Percentiles rank a stretch among this genome's conserved stretches.
phyloP scores from a whole-genome alignment of 441 rosid genomes.

The Syzygium malaccense region DNA sequence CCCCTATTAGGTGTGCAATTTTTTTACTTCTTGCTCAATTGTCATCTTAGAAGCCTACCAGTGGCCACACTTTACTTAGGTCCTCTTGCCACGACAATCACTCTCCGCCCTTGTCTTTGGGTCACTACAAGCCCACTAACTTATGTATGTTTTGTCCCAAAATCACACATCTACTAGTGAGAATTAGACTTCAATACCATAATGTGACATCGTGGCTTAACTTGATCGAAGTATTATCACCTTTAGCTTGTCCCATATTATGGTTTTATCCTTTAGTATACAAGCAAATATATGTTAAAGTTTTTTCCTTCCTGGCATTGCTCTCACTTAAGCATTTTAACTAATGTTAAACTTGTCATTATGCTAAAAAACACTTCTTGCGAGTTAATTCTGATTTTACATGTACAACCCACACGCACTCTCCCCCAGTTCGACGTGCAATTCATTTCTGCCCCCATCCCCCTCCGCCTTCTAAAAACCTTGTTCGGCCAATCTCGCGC shows the following conservation, averaged over 20 bases:
- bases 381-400: not conserved
- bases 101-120: not conserved
- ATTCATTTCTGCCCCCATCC: not conserved
- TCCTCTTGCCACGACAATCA: not conserved
- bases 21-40: not conserved
- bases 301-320: not conserved
- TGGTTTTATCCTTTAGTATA: not conserved
- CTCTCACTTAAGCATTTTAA: not conserved
- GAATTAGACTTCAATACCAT: not conserved
- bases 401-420: not conserved
- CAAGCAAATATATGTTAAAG: not conserved
- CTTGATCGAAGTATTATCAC: not conserved
- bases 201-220: not conserved
- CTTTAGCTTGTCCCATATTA: not conserved
- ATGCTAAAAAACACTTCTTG: not conserved
- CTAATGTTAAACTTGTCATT: not conserved
- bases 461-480: not conserved
- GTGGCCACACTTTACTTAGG: not conserved
- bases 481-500: not conserved
- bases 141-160: not conserved
- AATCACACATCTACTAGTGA: not conserved
- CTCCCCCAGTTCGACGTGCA: not conserved
- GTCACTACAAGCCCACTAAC: not conserved
- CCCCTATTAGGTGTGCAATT: not conserved
- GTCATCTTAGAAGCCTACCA: not conserved